Conservation (phyloP, 2,329 filamentous ascomycete genomes). For the Passalora sequoiae region DNA sequence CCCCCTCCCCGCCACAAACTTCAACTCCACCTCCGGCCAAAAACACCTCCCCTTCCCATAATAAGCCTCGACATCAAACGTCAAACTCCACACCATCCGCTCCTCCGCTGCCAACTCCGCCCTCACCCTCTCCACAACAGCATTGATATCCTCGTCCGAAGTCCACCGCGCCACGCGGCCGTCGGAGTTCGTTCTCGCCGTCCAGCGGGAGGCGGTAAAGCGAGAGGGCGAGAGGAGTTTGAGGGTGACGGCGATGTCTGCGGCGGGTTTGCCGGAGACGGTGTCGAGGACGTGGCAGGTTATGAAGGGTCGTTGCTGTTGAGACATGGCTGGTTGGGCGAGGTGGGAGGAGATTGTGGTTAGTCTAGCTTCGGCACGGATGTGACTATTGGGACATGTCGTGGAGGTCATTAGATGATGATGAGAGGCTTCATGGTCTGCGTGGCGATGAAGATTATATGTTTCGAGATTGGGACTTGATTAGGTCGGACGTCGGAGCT, state of each 20-base stretch:
- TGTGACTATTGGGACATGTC: not conserved
- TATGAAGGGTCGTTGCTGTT: conserved; percentile 50
- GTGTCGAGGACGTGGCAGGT: conserved; percentile 87
- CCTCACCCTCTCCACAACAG: conserved; percentile 35
- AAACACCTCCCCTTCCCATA: conserved; percentile 58
- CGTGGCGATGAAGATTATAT: not conserved
- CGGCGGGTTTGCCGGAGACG: conserved; percentile 63
- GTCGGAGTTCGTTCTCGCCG: conserved; percentile 67
- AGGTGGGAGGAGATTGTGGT: conserved; percentile 12
- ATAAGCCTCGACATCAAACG: conserved; percentile 68
- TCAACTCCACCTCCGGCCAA: conserved; percentile 54
- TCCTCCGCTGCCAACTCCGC: conserved; percentile 28
- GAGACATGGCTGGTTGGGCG: not conserved
- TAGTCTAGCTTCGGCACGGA: conserved; percentile 9
- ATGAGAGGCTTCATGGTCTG: not conserved
- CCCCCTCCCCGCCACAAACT: conserved; percentile 44
- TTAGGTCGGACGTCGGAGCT: conserved; percentile 4
- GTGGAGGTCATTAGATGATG: not conserved
- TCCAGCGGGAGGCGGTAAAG: conserved; percentile 47
- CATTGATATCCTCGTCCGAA: conserved; percentile 39
- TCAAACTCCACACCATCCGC: conserved; percentile 60
- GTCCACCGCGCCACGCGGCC: conserved; percentile 68
- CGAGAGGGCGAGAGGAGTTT: conserved; percentile 39
- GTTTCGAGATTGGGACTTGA: not conserved
- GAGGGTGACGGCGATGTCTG: conserved; percentile 62